Evolutionary conservation across 164 flowering plant species (phyloP), one percentile per base, ranked within the genome.

Genomic region (Magnolia changhungtana): DNA sequence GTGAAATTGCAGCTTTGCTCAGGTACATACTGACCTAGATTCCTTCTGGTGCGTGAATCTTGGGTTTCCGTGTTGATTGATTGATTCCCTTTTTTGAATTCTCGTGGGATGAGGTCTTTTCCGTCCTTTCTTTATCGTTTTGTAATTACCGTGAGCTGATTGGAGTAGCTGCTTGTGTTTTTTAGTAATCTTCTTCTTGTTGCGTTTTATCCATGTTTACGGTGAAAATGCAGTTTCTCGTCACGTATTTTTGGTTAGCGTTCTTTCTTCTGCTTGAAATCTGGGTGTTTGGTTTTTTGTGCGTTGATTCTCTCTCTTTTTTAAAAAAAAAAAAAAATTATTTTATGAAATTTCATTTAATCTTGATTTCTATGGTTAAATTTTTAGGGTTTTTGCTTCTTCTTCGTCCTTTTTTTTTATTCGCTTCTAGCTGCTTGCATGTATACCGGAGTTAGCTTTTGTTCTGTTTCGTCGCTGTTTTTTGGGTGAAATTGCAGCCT

Each of bases 51-150:
- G 18, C 61, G 61, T 55, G 71, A 67, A 18, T 27, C 50, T 24
- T 55, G 7, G 37, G 8, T 51, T 72, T 72, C 59, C 64, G 74
- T n/a, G 74, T 72, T 72, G 74, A 72, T 51, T 52, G 74, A 27
- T 52, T 55, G 74, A 52, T 71, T 37, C 10, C 13, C 27, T 71
- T 55, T 55, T 55, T 55, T 55, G 18, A 55, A 55, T 55, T 55
- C 18, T 55, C 61, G 18, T 0, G 61, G 16, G 61, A 55, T 55
- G 61, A 55, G 4, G 61, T 55, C 61, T 55, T 55, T 55, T 55
- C 61, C 2, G 61, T 55, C 61, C 61, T 55, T 16, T 23, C 49
- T 14, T 18, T 50, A 49, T 20, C 50, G 19, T 45, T 71, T 71
- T 70, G 6, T 68, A 45, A 9, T 10, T 52, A 58, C 31, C 59